These are phyloP conservation scores for Phyllachora maydis DNA, from an alignment of 2,329 filamentous ascomycete genomes.

Conservation along the genomic window DNA sequence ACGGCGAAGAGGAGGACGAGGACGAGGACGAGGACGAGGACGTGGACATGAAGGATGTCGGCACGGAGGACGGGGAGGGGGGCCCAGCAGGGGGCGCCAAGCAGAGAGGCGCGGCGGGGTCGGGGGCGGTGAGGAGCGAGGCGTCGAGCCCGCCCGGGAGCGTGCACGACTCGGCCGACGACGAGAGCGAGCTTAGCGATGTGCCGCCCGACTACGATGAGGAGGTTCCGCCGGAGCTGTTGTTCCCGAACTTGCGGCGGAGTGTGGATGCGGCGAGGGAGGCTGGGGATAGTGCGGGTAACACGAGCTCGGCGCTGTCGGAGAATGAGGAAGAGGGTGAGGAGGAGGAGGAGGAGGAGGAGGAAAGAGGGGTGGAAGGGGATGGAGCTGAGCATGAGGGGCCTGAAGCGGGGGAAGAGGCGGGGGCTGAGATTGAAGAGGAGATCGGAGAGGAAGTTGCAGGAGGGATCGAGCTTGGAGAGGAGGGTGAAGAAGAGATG, in stretches of 20 bases:
- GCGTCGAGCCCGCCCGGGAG: slow-evolving; percentile 34
- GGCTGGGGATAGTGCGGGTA: slow-evolving; percentile 5
- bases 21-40: slow-evolving; percentile 19
- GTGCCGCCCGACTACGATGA: slow-evolving; percentile 36
- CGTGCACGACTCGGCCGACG: slow-evolving; percentile 43
- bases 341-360: slow-evolving; percentile 6
- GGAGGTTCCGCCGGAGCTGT: slow-evolving; percentile 27
- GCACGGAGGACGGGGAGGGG: slow-evolving; percentile 7
- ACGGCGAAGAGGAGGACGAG: slow-evolving; percentile 13
- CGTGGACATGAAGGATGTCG: slow-evolving; percentile 22
- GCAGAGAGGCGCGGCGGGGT: slow-evolving; percentile 10
- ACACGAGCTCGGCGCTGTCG: slow-evolving; percentile 3
- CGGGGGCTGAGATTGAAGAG: slow-evolving; percentile 6
- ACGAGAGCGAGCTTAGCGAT: slow-evolving; percentile 50
- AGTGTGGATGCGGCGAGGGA: slow-evolving; percentile 12
- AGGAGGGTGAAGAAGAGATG: slow-evolving; percentile 2
- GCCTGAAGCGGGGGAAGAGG: slow-evolving; percentile 4
- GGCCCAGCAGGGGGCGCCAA: slow-evolving; percentile 7
- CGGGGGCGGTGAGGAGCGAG: too few relatives aligned
- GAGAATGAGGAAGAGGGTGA: slow-evolving; percentile 6
- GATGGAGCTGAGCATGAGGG: slow-evolving; percentile 3
- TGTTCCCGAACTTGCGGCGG: slow-evolving; percentile 28
- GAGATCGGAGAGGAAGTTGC: slow-evolving; percentile 4
- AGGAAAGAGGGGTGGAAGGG: slow-evolving; percentile 6
- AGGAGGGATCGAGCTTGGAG: too few relatives aligned